phyloP scores from a whole-genome alignment of 2,329 filamentous ascomycete species.

The Hortaea werneckii region DNA sequence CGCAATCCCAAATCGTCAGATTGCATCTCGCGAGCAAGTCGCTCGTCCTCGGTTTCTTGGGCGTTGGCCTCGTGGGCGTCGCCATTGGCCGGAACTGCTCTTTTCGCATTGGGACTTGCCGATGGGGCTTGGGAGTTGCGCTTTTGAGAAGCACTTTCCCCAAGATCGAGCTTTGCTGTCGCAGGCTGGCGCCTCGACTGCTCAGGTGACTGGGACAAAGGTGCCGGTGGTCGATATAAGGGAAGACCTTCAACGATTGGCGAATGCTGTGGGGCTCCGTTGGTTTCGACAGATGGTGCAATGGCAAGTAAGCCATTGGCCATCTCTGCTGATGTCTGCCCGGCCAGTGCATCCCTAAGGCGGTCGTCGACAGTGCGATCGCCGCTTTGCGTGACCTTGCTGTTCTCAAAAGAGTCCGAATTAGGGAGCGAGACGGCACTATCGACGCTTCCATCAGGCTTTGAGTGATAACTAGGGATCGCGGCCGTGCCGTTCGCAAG shows the following conservation, averaged over 20 bases:
- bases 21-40: constrained; percentile 11
- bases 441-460: constrained; percentile 21
- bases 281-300: not conserved
- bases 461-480: constrained; percentile 5
- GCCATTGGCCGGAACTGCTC: not conserved
- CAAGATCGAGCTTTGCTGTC: constrained; percentile 5
- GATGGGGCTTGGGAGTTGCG: constrained; percentile 8
- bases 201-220: constrained; percentile 21
- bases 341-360: constrained; percentile 4
- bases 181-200: constrained; percentile 13
- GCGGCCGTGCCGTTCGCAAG: constrained; percentile 11
- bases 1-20: constrained; percentile 12
- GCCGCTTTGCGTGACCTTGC: not conserved
- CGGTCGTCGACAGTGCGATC: constrained; percentile 4
- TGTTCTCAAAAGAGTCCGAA: constrained; percentile 7
- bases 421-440: constrained; percentile 19
- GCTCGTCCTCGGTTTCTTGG: constrained; percentile 6
- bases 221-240: constrained; percentile 20
- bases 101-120: constrained; percentile 6
- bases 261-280: not conserved
- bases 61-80: not conserved
- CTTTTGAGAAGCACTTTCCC: constrained; percentile 7
- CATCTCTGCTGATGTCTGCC: not conserved
- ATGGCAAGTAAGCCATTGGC: constrained; percentile 1
- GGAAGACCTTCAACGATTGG: constrained; percentile 9